These are phyloP conservation scores for Fusarium neocosmosporiellum DNA, from an alignment of 2,329 filamentous ascomycete species.

Conservation along the genomic window DNA sequence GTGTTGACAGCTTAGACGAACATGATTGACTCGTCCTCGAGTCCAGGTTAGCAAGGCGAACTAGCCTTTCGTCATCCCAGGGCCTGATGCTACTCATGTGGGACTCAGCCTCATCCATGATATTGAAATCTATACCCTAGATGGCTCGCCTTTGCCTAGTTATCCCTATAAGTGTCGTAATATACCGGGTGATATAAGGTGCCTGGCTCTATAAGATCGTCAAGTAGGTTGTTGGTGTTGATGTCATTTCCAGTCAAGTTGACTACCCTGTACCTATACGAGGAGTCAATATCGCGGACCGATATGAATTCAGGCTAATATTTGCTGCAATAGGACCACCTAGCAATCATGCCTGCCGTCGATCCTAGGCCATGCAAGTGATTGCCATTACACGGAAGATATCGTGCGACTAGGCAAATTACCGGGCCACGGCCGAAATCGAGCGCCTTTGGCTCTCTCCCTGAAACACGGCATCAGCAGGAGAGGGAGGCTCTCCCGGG, in stretches of 20 bases:
- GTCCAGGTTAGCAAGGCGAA: background rate
- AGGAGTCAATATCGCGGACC: background rate
- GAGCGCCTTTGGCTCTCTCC: background rate
- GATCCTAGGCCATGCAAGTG: conserved; percentile 22
- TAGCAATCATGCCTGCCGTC: conserved; percentile 18
- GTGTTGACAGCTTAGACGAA: background rate
- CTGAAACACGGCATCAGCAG: background rate
- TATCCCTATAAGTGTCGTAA: background rate
- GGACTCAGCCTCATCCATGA: background rate
- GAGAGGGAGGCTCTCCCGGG: background rate
- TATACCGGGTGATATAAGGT: background rate
- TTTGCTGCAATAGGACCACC: background rate
- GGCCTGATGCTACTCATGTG: background rate
- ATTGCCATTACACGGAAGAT: background rate
- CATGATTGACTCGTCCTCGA: background rate
- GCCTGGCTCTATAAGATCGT: background rate
- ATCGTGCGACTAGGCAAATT: background rate
- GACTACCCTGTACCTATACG: conserved; percentile 15
- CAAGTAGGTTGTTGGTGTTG: background rate
- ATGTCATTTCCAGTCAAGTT: background rate
- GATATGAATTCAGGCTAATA: conserved; percentile 12
- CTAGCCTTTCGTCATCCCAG: background rate
- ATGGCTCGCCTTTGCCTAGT: background rate
- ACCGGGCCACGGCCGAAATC: background rate
- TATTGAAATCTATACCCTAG: background rate